Percentiles rank a stretch among this genome's conserved stretches.
phyloP scores from a whole-genome alignment of 345 rosid genomes.

The Pistacia vera region DNA sequence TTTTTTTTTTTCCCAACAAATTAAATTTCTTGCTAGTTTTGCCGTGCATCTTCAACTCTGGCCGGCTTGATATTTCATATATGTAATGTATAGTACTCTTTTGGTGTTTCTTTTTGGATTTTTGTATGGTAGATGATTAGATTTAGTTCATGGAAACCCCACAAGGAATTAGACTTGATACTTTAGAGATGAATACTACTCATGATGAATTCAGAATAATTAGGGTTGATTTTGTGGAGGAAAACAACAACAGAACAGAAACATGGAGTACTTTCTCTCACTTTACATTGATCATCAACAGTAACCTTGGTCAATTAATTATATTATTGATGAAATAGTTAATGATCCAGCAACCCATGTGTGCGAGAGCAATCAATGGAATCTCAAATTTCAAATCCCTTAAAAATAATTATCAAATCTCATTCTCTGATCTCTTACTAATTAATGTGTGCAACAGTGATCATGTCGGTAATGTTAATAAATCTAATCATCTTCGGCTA shows the following conservation, averaged over 20 bases:
- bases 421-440: slow-evolving; percentile 15
- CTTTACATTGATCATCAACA: not conserved
- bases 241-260: no score
- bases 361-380: slow-evolving; percentile 17
- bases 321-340: not conserved
- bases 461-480: not conserved
- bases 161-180: slow-evolving; percentile 7
- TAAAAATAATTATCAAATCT: not conserved
- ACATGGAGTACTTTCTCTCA: no score
- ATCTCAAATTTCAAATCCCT: slow-evolving; percentile 5
- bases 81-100: not conserved
- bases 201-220: not conserved
- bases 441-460: slow-evolving; percentile 39
- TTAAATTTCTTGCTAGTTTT: no score
- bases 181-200: not conserved
- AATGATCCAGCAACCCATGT: slow-evolving; percentile 40
- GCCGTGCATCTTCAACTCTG: not conserved
- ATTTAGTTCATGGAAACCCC: slow-evolving; percentile 16
- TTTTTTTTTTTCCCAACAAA: not conserved
- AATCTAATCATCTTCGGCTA: not conserved
- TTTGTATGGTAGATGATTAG: slow-evolving; percentile 5
- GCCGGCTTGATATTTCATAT: not conserved
- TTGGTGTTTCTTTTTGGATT: slow-evolving; percentile 20
- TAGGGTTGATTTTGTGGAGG: no score
- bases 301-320: not conserved